Evolutionary conservation across 352 stramenopile genomes (phyloP).

Genomic region (Pythium pyrilobum): DNA sequence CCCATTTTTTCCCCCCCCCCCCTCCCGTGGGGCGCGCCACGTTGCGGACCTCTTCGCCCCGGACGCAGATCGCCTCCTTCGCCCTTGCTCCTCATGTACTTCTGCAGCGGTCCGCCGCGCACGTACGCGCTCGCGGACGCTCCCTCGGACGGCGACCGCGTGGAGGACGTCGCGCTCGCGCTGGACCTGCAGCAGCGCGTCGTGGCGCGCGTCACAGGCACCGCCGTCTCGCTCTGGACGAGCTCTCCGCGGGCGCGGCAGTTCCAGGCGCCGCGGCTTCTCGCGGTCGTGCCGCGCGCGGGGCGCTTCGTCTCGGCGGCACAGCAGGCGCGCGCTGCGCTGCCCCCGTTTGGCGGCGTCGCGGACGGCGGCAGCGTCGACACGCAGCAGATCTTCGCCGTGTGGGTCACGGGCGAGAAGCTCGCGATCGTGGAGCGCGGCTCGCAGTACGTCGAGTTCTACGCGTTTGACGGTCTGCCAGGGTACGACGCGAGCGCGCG

Average conservation of each 20-base stretch:
- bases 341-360: conserved; percentile 3
- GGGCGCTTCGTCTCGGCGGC: conserved; percentile 20
- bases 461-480: conserved; percentile 50
- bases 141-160: conserved; percentile 8
- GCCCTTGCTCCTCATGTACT: conserved; percentile 40
- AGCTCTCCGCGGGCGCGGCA: conserved; percentile 17
- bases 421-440: conserved; percentile 63
- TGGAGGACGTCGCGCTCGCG: conserved; percentile 46
- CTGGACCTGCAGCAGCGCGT: conserved; percentile 47
- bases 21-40: too few relatives aligned
- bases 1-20: too few relatives aligned
- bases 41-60: too few relatives aligned
- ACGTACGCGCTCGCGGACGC: conserved; percentile 31
- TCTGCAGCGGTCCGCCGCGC: conserved; percentile 63
- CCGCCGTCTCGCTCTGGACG: conserved; percentile 43
- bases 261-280: conserved; percentile 33
- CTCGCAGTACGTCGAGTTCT: conserved; percentile 60
- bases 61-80: background rate
- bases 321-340: background rate
- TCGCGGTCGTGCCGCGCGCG: conserved; percentile 30
- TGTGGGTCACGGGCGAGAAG: conserved; percentile 47
- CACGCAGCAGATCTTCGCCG: conserved; percentile 36
- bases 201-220: conserved; percentile 49
- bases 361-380: conserved; percentile 19
- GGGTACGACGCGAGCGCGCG: too few relatives aligned